phyloP scores from a whole-genome alignment of 306 rosid species.

The Fragaria nilgerrensis region DNA sequence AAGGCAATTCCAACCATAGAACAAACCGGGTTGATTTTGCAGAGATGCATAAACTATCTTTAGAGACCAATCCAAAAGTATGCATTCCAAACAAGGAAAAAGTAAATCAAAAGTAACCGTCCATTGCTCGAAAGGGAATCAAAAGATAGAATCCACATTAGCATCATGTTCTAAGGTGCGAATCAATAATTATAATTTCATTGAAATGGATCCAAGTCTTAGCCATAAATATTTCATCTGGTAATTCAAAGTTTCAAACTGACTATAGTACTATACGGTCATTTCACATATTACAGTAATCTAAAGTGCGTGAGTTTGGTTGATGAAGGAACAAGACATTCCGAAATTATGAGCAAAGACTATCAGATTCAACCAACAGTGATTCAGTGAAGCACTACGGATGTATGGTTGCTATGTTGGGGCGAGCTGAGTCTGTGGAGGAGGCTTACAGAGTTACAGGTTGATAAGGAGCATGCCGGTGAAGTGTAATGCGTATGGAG shows the following conservation, averaged over 20 bases:
- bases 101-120: slow-evolving; percentile 1
- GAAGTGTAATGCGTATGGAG: slow-evolving; percentile 77
- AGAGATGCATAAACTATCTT: background rate
- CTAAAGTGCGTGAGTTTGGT: slow-evolving; percentile 16
- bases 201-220: background rate
- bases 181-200: background rate
- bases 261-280: too few species aligned
- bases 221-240: background rate
- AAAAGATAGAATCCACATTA: background rate
- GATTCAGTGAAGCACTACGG: slow-evolving; percentile 52
- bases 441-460: slow-evolving; percentile 42
- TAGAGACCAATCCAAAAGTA: background rate
- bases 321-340: slow-evolving; percentile 51
- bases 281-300: too few species aligned
- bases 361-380: slow-evolving; percentile 53
- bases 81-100: slow-evolving; percentile 5
- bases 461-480: slow-evolving; percentile 56
- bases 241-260: background rate
- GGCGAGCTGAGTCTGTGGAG: slow-evolving; percentile 64
- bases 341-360: slow-evolving; percentile 45
- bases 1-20: background rate
- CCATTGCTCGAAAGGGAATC: background rate
- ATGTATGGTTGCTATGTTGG: slow-evolving; percentile 76
- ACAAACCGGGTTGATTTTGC: background rate
- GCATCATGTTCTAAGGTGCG: background rate